phyloP scores from a whole-genome alignment of 352 stramenopile species.

The Elongisporangium undulatum region DNA sequence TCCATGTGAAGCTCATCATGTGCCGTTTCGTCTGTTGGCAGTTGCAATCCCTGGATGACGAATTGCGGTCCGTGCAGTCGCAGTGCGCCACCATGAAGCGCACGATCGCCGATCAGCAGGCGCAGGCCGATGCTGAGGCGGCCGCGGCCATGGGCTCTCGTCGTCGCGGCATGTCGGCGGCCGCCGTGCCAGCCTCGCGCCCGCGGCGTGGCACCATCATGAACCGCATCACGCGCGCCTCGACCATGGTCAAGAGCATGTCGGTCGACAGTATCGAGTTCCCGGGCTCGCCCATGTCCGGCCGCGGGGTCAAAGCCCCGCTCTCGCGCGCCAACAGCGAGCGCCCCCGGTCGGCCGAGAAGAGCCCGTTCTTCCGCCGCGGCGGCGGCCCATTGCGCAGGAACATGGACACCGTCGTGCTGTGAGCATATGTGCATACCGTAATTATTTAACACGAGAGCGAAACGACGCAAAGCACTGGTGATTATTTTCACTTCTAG shows the following conservation, averaged over 20 bases:
- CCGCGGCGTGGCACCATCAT: conserved; percentile 11
- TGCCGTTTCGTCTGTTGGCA: background rate
- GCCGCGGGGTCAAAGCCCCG: background rate
- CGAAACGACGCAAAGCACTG: background rate
- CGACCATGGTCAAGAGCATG: conserved; percentile 4
- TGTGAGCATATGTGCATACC: conserved; percentile 8
- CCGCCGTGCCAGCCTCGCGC: conserved; percentile 5
- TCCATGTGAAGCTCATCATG: background rate
- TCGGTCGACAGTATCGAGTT: conserved; percentile 4
- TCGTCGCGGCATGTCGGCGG: conserved; percentile 21
- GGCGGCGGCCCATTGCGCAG: conserved; percentile 45
- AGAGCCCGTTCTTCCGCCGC: conserved; percentile 25
- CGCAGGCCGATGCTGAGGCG: conserved; percentile 4
- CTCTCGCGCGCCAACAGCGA: background rate
- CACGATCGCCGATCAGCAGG: conserved; percentile 14
- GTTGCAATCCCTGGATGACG: conserved; percentile 29
- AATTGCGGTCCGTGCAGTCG: conserved; percentile 29
- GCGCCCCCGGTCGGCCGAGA: background rate
- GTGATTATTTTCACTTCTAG: background rate
- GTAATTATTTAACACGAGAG: background rate
- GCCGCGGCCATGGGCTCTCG: background rate
- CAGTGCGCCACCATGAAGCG: conserved; percentile 39
- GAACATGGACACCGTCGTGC: conserved; percentile 38
- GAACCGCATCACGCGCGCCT: conserved; percentile 4
- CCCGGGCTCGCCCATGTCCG: background rate